Base-by-base conservation (phyloP, 2,329 filamentous ascomycete species). In the Dothidotthia symphoricarpi region DNA sequence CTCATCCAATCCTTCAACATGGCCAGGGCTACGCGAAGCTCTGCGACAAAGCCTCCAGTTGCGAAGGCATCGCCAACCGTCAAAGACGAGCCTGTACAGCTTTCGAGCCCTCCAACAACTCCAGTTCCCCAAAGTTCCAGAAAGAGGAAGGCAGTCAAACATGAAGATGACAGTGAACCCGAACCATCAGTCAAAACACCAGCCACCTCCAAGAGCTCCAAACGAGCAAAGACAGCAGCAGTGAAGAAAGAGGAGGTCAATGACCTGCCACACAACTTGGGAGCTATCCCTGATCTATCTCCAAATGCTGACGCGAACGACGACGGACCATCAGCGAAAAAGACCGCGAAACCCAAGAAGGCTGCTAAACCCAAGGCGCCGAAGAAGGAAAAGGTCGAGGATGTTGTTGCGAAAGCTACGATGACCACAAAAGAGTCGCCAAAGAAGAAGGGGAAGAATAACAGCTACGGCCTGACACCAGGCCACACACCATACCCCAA, bases 401-500 rank as follows among this genome's bases (percentile, higher is more conserved):
- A 56, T 1, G 17, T 61, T 9, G 49, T 57, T 11, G 37, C 42
- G 3, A 66, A 64, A 45, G 52, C 57, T 12, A 46, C 51, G 11
- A 29, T 49, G 3, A 53, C 49, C 15, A 37, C 64, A 39, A 29
- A 67, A 42, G 24, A 57, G 39, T 19, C 65, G 6, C 51, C 67
- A 1, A 66, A 68, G 41, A 66, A 62, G 36, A 56, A 53, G 30
- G 41, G 31, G 2, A 59, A 73, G 44, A 65, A 61, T 34, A 63
- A 56, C 28, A 63, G 65, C 31, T 73, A 73, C 39, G 69, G 71
- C 10, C 61, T 76, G 16, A 73, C 66, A 8, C 70, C 70, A 10
- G 73, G 73, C 16, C 45, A 64, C 35, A 76, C 80, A 1, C 88
- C 87, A 0, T 94, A 84, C 48, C 85, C 86, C 0, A 72, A 83